These are phyloP conservation scores for Lactifluus rugatus DNA, from an alignment of 768 basidiomycete genomes.

Conservation along the genomic window DNA sequence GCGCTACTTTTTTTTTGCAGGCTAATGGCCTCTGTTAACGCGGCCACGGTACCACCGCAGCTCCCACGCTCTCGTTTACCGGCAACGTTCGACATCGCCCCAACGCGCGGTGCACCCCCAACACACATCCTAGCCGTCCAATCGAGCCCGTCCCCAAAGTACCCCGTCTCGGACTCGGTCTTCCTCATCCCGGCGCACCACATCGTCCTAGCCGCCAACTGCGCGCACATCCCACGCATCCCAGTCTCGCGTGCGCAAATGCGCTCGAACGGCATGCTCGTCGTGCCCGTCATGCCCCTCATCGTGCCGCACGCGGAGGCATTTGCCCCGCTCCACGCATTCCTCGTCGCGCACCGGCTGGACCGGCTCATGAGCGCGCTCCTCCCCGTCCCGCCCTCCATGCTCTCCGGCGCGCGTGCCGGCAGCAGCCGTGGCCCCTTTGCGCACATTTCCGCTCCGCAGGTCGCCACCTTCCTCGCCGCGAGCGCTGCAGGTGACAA, in stretches of 20 bases:
- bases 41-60: conserved; percentile 12
- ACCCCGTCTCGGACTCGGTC: conserved; percentile 28
- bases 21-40: conserved; percentile 15
- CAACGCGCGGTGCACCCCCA: not conserved
- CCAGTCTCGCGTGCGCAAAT: conserved; percentile 27
- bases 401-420: conserved; percentile 17
- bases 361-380: conserved; percentile 49
- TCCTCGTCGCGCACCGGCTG: conserved; percentile 60
- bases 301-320: conserved; percentile 61
- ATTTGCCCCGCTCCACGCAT: conserved; percentile 54
- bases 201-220: conserved; percentile 51
- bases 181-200: conserved; percentile 53
- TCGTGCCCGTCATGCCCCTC: conserved; percentile 58
- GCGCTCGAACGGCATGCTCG: conserved; percentile 21
- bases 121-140: conserved; percentile 29
- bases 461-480: conserved; percentile 20
- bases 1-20: not conserved
- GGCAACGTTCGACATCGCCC: conserved; percentile 12
- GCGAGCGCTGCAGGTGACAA: conserved; percentile 23
- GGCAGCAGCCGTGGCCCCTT: conserved; percentile 16
- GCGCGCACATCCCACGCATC: conserved; percentile 45
- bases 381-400: conserved; percentile 41
- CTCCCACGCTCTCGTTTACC: conserved; percentile 18
- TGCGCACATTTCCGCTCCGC: conserved; percentile 20
- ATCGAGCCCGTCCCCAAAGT: conserved; percentile 32